phyloP scores from a whole-genome alignment of 495 filamentous ascomycete species.

The Chlorociboria aeruginascens region DNA sequence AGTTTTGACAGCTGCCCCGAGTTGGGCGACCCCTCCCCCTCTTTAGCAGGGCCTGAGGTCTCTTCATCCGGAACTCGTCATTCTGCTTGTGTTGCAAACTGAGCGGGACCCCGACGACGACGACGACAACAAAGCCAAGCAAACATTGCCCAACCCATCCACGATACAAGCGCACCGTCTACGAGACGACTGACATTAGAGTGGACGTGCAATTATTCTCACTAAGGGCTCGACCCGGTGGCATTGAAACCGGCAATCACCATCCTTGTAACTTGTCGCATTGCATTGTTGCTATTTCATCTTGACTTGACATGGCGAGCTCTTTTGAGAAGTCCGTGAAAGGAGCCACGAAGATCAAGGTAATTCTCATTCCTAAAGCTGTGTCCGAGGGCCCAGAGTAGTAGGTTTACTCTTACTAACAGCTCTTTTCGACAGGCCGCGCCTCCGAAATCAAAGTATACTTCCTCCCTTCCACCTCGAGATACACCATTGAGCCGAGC shows the following conservation, averaged over 20 bases:
- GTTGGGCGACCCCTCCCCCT: not conserved
- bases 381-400: not conserved
- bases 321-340: constrained; percentile 91
- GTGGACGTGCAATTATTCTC: no score
- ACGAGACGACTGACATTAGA: no score
- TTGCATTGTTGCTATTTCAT: not conserved
- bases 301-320: constrained; percentile 44
- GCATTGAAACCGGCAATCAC: no score
- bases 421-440: constrained; percentile 50
- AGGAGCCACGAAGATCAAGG: constrained; percentile 91
- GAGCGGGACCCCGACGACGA: not conserved
- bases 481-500: no score
- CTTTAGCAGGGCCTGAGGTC: not conserved
- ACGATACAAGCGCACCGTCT: not conserved
- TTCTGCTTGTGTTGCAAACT: not conserved
- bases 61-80: not conserved
- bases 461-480: not conserved
- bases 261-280: constrained; percentile 1
- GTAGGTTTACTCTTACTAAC: constrained; percentile 3
- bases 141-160: not conserved
- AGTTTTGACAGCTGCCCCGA: not conserved
- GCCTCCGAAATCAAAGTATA: constrained; percentile 82
- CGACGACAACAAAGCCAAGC: not conserved
- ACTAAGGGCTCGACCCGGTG: no score
- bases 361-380: constrained; percentile 25